These are phyloP conservation scores for Starmerella floricola DNA, from an alignment of 805 yeast species.

Conservation along the genomic window DNA sequence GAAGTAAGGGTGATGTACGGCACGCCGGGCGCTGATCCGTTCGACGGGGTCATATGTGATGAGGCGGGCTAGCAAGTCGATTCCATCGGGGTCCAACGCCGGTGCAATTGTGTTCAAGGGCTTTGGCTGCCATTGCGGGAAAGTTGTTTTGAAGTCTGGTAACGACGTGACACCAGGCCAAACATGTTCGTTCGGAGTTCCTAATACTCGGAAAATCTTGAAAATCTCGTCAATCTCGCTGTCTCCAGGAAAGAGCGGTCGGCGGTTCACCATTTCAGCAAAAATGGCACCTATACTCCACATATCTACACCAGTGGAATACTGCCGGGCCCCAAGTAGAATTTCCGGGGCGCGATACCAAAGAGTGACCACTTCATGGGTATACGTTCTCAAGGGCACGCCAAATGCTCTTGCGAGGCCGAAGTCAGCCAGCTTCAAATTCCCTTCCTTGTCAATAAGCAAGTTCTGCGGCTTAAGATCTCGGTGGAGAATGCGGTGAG, in stretches of 20 bases:
- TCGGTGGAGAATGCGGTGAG: constrained; percentile 86
- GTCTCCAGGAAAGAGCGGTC: constrained; percentile 93
- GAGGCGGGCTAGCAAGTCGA: constrained; percentile 63
- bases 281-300: constrained; percentile 98
- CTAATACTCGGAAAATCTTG: constrained; percentile 80
- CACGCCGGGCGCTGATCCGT: constrained; percentile 88
- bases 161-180: constrained; percentile 92
- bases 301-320: constrained; percentile 96
- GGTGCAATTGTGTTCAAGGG: constrained; percentile 62
- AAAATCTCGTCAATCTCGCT: constrained; percentile 95
- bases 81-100: constrained; percentile 67
- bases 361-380: constrained; percentile 94
- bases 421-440: constrained; percentile 79
- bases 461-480: constrained; percentile 95
- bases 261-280: constrained; percentile 94
- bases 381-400: constrained; percentile 89
- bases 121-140: constrained; percentile 80
- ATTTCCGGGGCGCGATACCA: constrained; percentile 98
- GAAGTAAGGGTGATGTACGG: constrained; percentile 78
- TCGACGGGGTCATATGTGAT: constrained; percentile 86
- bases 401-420: constrained; percentile 97
- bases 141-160: constrained; percentile 87
- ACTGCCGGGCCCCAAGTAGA: constrained; percentile 88
- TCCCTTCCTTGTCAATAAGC: constrained; percentile 89
- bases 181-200: constrained; percentile 82